A percentile compares a stretch with the other conserved stretches of the same genome.
Conservation (phyloP, 1,139 yeast species). For the Diutina sp. region DNA sequence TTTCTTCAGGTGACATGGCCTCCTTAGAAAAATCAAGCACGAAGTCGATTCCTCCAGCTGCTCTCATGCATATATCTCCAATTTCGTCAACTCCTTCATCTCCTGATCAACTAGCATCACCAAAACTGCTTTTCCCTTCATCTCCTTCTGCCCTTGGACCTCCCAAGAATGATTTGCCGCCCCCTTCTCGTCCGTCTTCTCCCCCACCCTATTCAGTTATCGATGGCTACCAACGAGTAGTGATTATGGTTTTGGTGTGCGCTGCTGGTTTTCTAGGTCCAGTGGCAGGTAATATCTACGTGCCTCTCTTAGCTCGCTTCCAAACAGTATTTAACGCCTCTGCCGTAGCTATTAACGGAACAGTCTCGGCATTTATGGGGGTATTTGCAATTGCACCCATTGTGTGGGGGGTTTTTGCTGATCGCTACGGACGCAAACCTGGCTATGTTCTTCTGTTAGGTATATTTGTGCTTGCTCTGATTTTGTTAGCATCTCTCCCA, state of each 20-base stretch:
- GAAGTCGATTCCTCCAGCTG: no score
- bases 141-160: no score
- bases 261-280: constrained; percentile 42
- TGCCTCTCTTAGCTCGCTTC: constrained; percentile 32
- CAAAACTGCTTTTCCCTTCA: no score
- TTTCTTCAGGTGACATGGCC: no score
- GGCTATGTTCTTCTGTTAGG: constrained; percentile 4
- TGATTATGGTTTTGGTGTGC: neutral
- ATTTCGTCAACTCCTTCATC: no score
- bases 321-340: constrained; percentile 4
- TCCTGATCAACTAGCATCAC: no score
- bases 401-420: constrained; percentile 5
- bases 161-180: no score
- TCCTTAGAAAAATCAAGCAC: no score
- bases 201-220: neutral
- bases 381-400: constrained; percentile 6
- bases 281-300: constrained; percentile 44
- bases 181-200: neutral
- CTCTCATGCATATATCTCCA: no score
- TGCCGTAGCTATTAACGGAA: constrained; percentile 6
- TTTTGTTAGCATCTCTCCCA: constrained; percentile 36
- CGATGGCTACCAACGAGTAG: neutral
- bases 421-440: constrained; percentile 5
- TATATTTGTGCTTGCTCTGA: constrained; percentile 17
- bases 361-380: constrained; percentile 7